These are phyloP conservation scores for Jacaranda copaia DNA, from an alignment of 257 asterid genomes.

Conservation along the genomic window DNA sequence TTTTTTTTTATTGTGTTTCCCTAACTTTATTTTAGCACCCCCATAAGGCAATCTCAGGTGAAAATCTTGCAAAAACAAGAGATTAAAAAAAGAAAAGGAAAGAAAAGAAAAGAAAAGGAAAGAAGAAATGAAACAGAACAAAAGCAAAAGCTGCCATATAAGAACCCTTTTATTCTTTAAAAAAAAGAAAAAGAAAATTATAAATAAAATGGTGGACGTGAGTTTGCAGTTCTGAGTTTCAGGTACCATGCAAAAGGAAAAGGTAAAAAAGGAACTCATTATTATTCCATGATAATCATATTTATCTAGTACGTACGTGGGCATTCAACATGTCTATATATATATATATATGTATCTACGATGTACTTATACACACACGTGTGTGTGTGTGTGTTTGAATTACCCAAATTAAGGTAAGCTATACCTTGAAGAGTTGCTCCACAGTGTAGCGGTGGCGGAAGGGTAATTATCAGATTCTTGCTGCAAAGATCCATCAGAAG, in stretches of 20 bases:
- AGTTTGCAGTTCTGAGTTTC: conserved; percentile 51
- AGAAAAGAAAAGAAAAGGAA: conserved; percentile 34
- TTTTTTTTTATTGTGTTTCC: conserved; percentile 32
- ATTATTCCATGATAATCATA: conserved; percentile 36
- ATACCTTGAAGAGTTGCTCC: conserved; percentile 97
- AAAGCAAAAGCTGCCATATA: conserved; percentile 85
- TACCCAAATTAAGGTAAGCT: too few relatives aligned
- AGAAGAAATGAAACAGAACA: conserved; percentile 37
- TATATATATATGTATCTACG: background rate
- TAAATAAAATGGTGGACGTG: conserved; percentile 58
- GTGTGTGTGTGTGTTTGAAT: conserved; percentile 16
- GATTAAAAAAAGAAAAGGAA: conserved; percentile 32
- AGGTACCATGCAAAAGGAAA: conserved; percentile 77
- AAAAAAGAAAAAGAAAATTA: conserved; percentile 21
- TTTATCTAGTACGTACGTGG: conserved; percentile 43
- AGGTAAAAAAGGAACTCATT: conserved; percentile 37
- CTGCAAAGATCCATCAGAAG: conserved; percentile 59
- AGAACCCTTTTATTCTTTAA: conserved; percentile 55
- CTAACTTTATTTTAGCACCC: conserved; percentile 31
- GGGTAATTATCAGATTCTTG: conserved; percentile 61
- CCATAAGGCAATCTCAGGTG: conserved; percentile 47
- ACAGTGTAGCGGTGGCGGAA: conserved; percentile 61
- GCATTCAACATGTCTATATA: conserved; percentile 2
- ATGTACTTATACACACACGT: conserved; percentile 21
- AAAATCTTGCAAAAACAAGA: conserved; percentile 39